A percentile compares a stretch with the other conserved stretches of the same genome.
These are phyloP conservation scores for Brettanomyces custersianus DNA, from an alignment of 805 yeast genomes.

Conservation along the genomic window DNA sequence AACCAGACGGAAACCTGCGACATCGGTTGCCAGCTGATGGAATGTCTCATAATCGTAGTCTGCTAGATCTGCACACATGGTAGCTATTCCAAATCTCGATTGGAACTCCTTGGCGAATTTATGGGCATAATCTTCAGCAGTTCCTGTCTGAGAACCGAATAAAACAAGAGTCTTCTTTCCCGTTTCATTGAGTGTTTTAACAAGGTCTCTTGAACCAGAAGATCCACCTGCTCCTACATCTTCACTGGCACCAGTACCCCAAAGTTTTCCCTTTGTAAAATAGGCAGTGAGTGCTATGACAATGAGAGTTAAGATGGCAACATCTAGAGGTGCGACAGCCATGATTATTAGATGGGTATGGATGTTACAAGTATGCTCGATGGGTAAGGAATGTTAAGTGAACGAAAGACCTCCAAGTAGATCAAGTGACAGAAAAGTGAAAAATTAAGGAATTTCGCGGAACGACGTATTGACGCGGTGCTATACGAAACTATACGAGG, in stretches of 20 bases:
- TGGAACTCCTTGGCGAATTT: slow-evolving; percentile 84
- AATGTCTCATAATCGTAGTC: slow-evolving; percentile 80
- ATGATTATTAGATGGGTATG: too few species aligned
- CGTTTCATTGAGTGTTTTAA: slow-evolving; percentile 46
- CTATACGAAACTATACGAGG: too few species aligned
- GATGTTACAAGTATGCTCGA: too few species aligned
- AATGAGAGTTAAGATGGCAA: slow-evolving; percentile 56
- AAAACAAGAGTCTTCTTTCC: slow-evolving; percentile 72
- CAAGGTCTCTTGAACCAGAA: slow-evolving; percentile 46
- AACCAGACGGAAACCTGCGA: slow-evolving; percentile 43
- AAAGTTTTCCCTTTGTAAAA: slow-evolving; percentile 52
- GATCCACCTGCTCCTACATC: slow-evolving; percentile 20
- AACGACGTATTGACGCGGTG: too few species aligned
- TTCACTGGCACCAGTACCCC: slow-evolving; percentile 29
- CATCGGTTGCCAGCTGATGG: slow-evolving; percentile 48
- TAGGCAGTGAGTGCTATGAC: slow-evolving; percentile 59
- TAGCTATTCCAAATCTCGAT: slow-evolving; percentile 68
- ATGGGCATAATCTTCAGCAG: slow-evolving; percentile 94
- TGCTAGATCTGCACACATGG: slow-evolving; percentile 82
- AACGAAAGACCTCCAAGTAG: too few species aligned
- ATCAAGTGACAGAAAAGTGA: too few species aligned
- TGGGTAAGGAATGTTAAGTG: too few species aligned
- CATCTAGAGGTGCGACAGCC: slow-evolving; percentile 58
- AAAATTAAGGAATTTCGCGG: too few species aligned
- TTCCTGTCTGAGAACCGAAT: slow-evolving; percentile 96